Evolutionary conservation across 768 basidiomycete genomes (phyloP).

Genomic region (Agrocybe chaxingu): DNA sequence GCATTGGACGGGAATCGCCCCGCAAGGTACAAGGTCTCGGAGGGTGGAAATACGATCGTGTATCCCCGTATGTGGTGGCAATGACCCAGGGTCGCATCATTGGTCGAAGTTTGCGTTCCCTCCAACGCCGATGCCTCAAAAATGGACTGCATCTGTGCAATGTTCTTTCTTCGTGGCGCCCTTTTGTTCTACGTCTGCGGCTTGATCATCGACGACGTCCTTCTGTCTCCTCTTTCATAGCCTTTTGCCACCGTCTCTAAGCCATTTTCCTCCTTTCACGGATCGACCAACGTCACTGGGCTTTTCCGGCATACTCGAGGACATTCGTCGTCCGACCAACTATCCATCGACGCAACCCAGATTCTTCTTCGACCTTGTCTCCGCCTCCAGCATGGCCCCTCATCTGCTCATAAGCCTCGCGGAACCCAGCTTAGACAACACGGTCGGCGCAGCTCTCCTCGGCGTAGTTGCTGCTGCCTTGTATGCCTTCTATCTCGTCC

Average conservation of each 20-base stretch:
- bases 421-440: constrained; percentile 33
- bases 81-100: too few relatives aligned
- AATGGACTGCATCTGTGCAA: background rate
- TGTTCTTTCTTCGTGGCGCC: background rate
- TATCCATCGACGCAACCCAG: background rate
- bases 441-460: constrained; percentile 34
- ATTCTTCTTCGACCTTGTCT: background rate
- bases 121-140: too few relatives aligned
- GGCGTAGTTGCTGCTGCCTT: constrained; percentile 32
- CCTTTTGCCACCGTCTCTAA: too few relatives aligned
- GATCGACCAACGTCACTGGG: too few relatives aligned
- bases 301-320: too few relatives aligned
- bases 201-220: background rate
- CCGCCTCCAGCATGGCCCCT: constrained; percentile 12
- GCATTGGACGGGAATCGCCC: too few relatives aligned
- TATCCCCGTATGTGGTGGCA: too few relatives aligned
- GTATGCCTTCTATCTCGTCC: constrained; percentile 19
- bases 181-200: background rate
- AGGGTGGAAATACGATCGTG: too few relatives aligned
- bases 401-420: constrained; percentile 21
- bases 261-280: too few relatives aligned
- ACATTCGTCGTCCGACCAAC: background rate
- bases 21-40: too few relatives aligned
- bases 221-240: background rate
- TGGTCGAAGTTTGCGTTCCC: too few relatives aligned